Base-by-base conservation (phyloP, 495 filamentous ascomycete species). In the Xylaria curta region DNA sequence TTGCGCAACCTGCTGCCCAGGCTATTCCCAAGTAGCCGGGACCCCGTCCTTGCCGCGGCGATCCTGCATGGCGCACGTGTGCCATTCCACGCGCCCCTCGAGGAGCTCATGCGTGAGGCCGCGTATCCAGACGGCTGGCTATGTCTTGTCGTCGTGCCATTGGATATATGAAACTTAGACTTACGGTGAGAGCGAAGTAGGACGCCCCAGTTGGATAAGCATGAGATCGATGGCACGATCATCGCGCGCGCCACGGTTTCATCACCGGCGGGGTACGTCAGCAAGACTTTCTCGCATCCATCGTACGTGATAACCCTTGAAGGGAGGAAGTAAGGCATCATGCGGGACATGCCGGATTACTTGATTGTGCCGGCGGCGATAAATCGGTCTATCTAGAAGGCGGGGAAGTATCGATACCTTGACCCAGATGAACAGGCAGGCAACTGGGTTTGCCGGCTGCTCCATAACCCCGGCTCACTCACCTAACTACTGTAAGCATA, bases 121-220 rank as follows among this genome's bases (percentile, higher is more conserved):
- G 89, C 94, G 0, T 98, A 98, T 81, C 89, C 92, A 0, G 96
- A 99, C 81, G 96, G 96, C 1, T 99, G 95, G 91, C 78, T 97
- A 24, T 93, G 95, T 82, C 78, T 98, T 15, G 92, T 92, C 53
- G 87, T 99, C 7, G 85, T 91, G 67, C 77, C 76, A 17, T 47
- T 79, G 12, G 83, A 76, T 21, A 73, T 77, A 24, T 78, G 73
- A 69, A 19, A 36, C 17, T 40, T 60, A 8, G 12, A 21, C 58
- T 28, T 38, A 12, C 10, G n/a, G 36, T 36, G 9, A 10, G 19
- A 40, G 31, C 19, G n/a, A 10, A 8, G 31, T 33, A 38, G 15
- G 15, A 17, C 17, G n/a, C 12, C 26, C 31, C 8, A 1, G 58
- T 60, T 59, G 28, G 54, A 59, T 59, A 28, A 33, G 36, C 19